Evolutionary conservation across 2,329 filamentous ascomycete species (phyloP).

Genomic region (Cercospora sp.): DNA sequence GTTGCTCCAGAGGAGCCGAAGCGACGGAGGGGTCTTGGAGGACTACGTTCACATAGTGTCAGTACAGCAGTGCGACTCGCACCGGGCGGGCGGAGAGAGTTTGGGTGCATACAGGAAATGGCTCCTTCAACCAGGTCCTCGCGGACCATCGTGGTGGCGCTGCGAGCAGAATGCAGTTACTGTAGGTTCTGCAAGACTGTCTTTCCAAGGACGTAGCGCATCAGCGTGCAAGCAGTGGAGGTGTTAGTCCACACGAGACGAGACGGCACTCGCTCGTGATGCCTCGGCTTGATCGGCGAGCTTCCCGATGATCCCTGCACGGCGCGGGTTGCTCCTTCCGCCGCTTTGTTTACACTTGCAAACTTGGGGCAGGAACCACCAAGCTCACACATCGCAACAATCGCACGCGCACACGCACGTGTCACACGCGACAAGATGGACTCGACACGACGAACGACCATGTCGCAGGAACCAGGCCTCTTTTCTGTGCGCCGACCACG

Average conservation of each 20-base stretch:
- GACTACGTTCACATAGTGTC: constrained; percentile 55
- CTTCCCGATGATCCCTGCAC: background rate
- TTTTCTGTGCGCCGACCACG: constrained; percentile 90
- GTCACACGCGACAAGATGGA: constrained; percentile 13
- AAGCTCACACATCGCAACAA: background rate
- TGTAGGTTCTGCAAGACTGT: background rate
- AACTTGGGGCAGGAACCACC: constrained; percentile 3
- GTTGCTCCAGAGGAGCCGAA: constrained; percentile 85
- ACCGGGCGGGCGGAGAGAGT: background rate
- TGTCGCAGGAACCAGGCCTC: constrained; percentile 84
- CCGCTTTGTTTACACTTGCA: constrained; percentile 21
- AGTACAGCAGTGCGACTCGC: background rate
- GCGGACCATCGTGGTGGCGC: constrained; percentile 72
- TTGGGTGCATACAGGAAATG: constrained; percentile 46
- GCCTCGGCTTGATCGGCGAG: constrained; percentile 19
- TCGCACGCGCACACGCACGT: constrained; percentile 8
- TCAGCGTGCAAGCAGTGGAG: background rate
- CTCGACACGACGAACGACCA: constrained; percentile 43
- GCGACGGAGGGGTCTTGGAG: constrained; percentile 92
- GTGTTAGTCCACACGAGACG: background rate
- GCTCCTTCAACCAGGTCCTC: constrained; percentile 86
- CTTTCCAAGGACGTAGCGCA: background rate
- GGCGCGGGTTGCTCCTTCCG: constrained; percentile 5
- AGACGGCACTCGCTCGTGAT: background rate
- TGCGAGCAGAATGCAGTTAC: background rate